These are phyloP conservation scores for Fusarium sp. DNA, from an alignment of 2,329 filamentous ascomycete genomes.

Conservation along the genomic window DNA sequence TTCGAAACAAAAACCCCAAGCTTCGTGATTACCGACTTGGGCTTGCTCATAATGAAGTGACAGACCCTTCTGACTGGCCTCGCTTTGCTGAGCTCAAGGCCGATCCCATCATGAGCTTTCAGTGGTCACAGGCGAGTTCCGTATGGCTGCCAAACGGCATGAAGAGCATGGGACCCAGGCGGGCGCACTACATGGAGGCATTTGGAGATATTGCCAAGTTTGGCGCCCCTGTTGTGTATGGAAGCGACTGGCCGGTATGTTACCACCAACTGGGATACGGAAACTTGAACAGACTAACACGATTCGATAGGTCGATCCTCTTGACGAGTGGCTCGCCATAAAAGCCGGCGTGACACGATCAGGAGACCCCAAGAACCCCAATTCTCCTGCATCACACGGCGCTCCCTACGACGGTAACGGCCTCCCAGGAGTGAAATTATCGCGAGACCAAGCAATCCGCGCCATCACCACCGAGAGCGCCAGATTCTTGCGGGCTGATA, in stretches of 20 bases:
- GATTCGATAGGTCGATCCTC: constrained; percentile 24
- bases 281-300: accelerated
- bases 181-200: constrained; percentile 43
- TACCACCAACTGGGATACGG: accelerated
- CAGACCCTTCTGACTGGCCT: constrained; percentile 28
- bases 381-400: constrained; percentile 29
- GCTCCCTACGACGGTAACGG: constrained; percentile 19
- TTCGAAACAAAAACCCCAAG: not conserved
- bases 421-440: constrained; percentile 2
- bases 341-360: constrained; percentile 32
- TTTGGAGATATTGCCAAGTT: constrained; percentile 23
- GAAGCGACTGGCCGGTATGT: constrained; percentile 39
- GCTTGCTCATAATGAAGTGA: constrained; percentile 33
- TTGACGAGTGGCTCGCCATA: constrained; percentile 37
- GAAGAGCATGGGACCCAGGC: constrained; percentile 21
- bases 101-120: constrained; percentile 34
- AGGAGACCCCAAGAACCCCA: constrained; percentile 32
- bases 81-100: constrained; percentile 33
- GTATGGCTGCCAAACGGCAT: constrained; percentile 21
- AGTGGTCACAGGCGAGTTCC: constrained; percentile 36
- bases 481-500: constrained; percentile 27
- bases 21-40: constrained; percentile 10
- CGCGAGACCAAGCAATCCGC: constrained; percentile 20
- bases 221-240: constrained; percentile 17
- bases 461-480: constrained; percentile 25